These are phyloP conservation scores for Laburnicola sp. DNA, from an alignment of 2,329 filamentous ascomycete species.

Conservation along the genomic window DNA sequence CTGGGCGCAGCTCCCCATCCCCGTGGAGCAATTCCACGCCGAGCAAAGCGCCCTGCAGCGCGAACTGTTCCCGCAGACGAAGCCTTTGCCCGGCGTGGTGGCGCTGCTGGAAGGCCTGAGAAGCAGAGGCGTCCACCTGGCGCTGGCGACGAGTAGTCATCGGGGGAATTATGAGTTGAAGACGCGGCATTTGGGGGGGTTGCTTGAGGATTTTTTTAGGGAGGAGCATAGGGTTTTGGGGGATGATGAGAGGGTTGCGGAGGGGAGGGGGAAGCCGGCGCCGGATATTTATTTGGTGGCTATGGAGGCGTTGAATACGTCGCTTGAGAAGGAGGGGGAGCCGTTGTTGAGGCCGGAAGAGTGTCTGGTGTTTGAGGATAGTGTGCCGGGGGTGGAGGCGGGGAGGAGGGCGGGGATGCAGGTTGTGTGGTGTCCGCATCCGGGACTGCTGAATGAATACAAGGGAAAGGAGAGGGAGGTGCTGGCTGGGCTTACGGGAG, in stretches of 20 bases:
- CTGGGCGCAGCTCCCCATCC: slow-evolving; percentile 85
- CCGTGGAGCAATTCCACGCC: slow-evolving; percentile 65
- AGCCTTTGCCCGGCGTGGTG: slow-evolving; percentile 77
- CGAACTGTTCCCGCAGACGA: slow-evolving; percentile 71
- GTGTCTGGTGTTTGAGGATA: slow-evolving; percentile 95
- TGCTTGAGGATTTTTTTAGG: slow-evolving; percentile 64
- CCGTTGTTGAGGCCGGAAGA: slow-evolving; percentile 75
- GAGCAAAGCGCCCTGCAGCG: slow-evolving; percentile 67
- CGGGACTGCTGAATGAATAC: slow-evolving; percentile 74
- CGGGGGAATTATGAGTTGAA: slow-evolving; percentile 75
- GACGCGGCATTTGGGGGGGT: slow-evolving; percentile 58
- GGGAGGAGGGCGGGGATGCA: slow-evolving; percentile 92
- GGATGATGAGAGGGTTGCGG: slow-evolving; percentile 76
- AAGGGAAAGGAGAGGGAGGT: slow-evolving; percentile 76
- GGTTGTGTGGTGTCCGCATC: slow-evolving; percentile 89
- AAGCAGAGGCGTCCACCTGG: slow-evolving; percentile 69
- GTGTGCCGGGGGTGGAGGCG: slow-evolving; percentile 87
- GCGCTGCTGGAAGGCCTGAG: slow-evolving; percentile 66
- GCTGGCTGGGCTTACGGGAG: slow-evolving; percentile 77
- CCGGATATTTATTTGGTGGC: slow-evolving; percentile 94
- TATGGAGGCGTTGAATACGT: slow-evolving; percentile 79
- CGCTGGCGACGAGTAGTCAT: slow-evolving; percentile 82
- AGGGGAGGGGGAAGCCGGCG: slow-evolving; percentile 86
- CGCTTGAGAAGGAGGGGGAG: slow-evolving; percentile 62
- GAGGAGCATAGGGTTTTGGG: slow-evolving; percentile 78